Conservation (phyloP, 306 rosid species). For the Cucumis melo region DNA sequence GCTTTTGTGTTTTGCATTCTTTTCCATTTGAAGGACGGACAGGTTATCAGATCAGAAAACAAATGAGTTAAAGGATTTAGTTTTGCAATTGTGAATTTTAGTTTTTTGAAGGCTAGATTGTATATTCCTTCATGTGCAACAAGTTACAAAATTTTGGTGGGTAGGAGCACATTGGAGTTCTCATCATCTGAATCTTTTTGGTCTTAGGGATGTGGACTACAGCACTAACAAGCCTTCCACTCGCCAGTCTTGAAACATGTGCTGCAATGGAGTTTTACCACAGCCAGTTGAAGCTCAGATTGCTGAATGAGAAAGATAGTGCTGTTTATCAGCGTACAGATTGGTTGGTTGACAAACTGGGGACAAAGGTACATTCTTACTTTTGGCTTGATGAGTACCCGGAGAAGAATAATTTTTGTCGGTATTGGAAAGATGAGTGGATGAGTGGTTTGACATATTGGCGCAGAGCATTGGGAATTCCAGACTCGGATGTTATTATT, state of each 20-base stretch:
- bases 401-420: constrained; percentile 64
- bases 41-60: background rate
- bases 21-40: background rate
- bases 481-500: constrained; percentile 44
- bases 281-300: constrained; percentile 61
- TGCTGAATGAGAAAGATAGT: constrained; percentile 53
- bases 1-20: background rate
- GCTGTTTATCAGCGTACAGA: constrained; percentile 57
- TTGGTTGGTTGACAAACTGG: constrained; percentile 78
- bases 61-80: background rate
- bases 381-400: constrained; percentile 94
- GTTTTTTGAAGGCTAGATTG: background rate
- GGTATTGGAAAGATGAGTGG: constrained; percentile 87
- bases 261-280: constrained; percentile 79
- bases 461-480: constrained; percentile 65
- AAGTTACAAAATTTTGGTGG: background rate
- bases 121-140: background rate
- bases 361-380: constrained; percentile 74
- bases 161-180: background rate
- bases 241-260: constrained; percentile 73
- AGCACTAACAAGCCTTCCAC: constrained; percentile 58
- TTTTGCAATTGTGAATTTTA: background rate
- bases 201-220: constrained; percentile 51
- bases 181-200: constrained; percentile 8
- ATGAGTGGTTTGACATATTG: constrained; percentile 75